Conservation (phyloP, 805 yeast genomes). For the Ogataea ganodermae region DNA sequence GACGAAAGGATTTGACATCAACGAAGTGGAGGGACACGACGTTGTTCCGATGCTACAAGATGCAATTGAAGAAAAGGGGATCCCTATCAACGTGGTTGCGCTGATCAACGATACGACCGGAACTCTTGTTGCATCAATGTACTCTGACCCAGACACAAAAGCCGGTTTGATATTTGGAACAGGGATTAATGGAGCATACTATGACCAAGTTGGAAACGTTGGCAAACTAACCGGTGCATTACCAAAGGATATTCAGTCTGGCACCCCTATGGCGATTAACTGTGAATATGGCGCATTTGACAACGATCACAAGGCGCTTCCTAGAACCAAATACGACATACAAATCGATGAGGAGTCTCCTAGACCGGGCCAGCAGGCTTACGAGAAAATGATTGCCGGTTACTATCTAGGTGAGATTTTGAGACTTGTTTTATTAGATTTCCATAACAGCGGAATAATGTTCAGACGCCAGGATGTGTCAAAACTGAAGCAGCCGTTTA, state of each 20-base stretch:
- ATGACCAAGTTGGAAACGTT: slow-evolving; percentile 68
- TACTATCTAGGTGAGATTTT: slow-evolving; percentile 92
- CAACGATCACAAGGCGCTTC: slow-evolving; percentile 79
- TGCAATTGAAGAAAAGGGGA: slow-evolving; percentile 60
- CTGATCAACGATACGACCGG: slow-evolving; percentile 97
- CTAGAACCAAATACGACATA: slow-evolving; percentile 87
- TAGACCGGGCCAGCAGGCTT: slow-evolving; percentile 93
- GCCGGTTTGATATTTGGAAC: slow-evolving; percentile 98
- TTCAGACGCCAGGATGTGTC: slow-evolving; percentile 71
- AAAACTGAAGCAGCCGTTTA: slow-evolving; percentile 61
- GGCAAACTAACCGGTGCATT: slow-evolving; percentile 79
- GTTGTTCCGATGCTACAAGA: slow-evolving; percentile 89
- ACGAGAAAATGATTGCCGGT: slow-evolving; percentile 97
- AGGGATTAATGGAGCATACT: slow-evolving; percentile 97
- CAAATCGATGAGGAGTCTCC: slow-evolving; percentile 84
- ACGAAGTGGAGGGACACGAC: slow-evolving; percentile 89
- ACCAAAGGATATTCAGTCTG: slow-evolving; percentile 57
- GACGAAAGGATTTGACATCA: slow-evolving; percentile 97
- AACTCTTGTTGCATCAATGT: slow-evolving; percentile 92
- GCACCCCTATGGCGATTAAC: slow-evolving; percentile 89
- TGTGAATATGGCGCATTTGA: slow-evolving; percentile 99
- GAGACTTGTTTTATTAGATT: slow-evolving; percentile 76
- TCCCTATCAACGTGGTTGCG: slow-evolving; percentile 87
- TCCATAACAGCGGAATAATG: slow-evolving; percentile 61
- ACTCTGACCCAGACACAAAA: slow-evolving; percentile 82